Evolutionary conservation across 306 rosid genomes (phyloP), one percentile per base, ranked within the genome.

Genomic region (Casuarina equisetifolia): DNA sequence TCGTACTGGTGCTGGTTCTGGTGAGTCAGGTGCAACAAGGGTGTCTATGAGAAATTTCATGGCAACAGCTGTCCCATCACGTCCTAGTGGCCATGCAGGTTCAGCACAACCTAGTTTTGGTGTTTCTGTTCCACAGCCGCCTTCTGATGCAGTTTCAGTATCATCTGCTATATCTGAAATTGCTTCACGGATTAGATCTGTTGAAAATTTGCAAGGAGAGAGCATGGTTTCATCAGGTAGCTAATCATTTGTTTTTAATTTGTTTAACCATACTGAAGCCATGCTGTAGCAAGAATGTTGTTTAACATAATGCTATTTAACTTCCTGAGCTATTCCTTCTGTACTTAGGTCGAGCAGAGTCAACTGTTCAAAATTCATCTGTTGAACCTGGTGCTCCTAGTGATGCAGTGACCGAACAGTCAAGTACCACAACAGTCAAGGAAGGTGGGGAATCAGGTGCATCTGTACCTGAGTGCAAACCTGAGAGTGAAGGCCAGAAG

Each of bases 101-200:
- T 73, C 93, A 40, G 67, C 76, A 3, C 93, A 85, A 71, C 76
- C 91, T 62, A 88, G 85, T 54, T 78, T 85, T 67, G 86, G 89
- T 80, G 82, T 79, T 84, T 81, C 97, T 74, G 82, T 83, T 32
- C 83, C 97, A 59, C 92, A 81, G 78, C 90, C 82, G 4, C 78
- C 88, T 70, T 70, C 89, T 40, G 89, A 82, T 76, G 85, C 96
- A 72, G 84, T 78, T 76, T 74, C 92, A 39, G 72, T 86, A 66
- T 84, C 97, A 16, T 86, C 97, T 79, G 85, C 84, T 69, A 53
- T 87, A 50, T 85, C 87, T 78, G 96, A 85, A 70, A 78, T 87
- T 62, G 72, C 82, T 80, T 87, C 96, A 49, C 92, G 83, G 20
- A 51, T 89, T 82, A 81, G 90, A 76, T 67, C 85, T 10, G 80